Evolutionary conservation across 2,329 filamentous ascomycete genomes (phyloP).

Genomic region (Monosporascus sp.): DNA sequence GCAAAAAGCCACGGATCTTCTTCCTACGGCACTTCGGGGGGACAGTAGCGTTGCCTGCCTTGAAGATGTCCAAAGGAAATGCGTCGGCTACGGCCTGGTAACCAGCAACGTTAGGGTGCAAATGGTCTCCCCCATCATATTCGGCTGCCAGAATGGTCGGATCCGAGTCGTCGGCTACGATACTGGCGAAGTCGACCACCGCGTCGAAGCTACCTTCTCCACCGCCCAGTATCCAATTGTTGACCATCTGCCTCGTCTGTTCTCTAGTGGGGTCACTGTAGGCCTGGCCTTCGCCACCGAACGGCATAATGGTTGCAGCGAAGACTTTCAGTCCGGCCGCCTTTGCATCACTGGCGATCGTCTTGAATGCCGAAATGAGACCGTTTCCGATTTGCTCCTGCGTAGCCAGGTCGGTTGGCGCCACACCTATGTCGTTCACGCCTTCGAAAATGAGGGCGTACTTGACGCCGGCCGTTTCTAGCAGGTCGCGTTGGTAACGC

Average conservation of each 20-base stretch:
- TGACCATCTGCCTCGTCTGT: slow-evolving; percentile 50
- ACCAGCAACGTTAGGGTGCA: slow-evolving; percentile 56
- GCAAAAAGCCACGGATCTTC: not conserved
- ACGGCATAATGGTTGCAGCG: slow-evolving; percentile 63
- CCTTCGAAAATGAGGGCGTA: slow-evolving; percentile 64
- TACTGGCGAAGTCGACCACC: slow-evolving; percentile 57
- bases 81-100: slow-evolving; percentile 55
- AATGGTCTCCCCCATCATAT: slow-evolving; percentile 58
- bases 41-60: not conserved
- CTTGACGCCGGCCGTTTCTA: slow-evolving; percentile 50
- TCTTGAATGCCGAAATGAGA: slow-evolving; percentile 52
- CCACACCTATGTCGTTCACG: slow-evolving; percentile 62
- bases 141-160: slow-evolving; percentile 41
- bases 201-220: slow-evolving; percentile 49
- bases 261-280: slow-evolving; percentile 53
- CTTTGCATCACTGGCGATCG: slow-evolving; percentile 52
- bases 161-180: slow-evolving; percentile 46
- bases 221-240: slow-evolving; percentile 53
- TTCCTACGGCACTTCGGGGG: not conserved
- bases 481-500: slow-evolving; percentile 59
- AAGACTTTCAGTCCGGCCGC: slow-evolving; percentile 51
- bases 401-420: slow-evolving; percentile 35
- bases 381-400: slow-evolving; percentile 45
- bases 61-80: slow-evolving; percentile 53
- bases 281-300: slow-evolving; percentile 44